Conservation (phyloP, 495 filamentous ascomycete genomes). For the Penicillium odoratum region DNA sequence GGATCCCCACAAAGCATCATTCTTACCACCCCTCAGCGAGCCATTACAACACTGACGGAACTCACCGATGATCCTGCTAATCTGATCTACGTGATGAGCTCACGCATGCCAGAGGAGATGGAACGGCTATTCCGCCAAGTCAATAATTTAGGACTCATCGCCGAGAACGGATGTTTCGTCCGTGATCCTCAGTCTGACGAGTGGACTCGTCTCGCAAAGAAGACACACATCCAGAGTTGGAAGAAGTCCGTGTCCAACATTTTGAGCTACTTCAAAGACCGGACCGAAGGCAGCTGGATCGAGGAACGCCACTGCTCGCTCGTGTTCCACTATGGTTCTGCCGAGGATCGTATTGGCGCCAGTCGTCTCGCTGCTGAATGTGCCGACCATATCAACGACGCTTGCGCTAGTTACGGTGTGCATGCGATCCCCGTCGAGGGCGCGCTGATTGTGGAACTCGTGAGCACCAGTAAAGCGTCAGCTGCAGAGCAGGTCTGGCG, state of each 20-base stretch:
- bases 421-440: conserved; percentile 80
- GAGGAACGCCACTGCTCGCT: conserved; percentile 84
- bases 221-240: conserved; percentile 66
- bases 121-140: conserved; percentile 79
- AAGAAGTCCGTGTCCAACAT: conserved; percentile 75
- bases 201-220: conserved; percentile 76
- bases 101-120: conserved; percentile 80
- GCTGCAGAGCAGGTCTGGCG: conserved; percentile 70
- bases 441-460: conserved; percentile 76
- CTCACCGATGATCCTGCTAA: conserved; percentile 74
- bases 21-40: conserved; percentile 78
- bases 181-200: conserved; percentile 62
- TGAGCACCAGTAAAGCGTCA: conserved; percentile 79
- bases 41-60: conserved; percentile 76
- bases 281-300: conserved; percentile 81
- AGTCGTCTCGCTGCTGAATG: conserved; percentile 78
- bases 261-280: conserved; percentile 82
- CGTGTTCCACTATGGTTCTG: conserved; percentile 82
- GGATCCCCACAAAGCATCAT: conserved; percentile 77
- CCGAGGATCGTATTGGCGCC: conserved; percentile 72
- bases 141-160: conserved; percentile 78
- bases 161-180: conserved; percentile 90
- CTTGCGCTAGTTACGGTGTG: conserved; percentile 76
- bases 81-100: conserved; percentile 91
- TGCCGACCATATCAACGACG: conserved; percentile 90